Conservation (phyloP, 768 basidiomycete genomes). For the Gloeostereum incarnatum region DNA sequence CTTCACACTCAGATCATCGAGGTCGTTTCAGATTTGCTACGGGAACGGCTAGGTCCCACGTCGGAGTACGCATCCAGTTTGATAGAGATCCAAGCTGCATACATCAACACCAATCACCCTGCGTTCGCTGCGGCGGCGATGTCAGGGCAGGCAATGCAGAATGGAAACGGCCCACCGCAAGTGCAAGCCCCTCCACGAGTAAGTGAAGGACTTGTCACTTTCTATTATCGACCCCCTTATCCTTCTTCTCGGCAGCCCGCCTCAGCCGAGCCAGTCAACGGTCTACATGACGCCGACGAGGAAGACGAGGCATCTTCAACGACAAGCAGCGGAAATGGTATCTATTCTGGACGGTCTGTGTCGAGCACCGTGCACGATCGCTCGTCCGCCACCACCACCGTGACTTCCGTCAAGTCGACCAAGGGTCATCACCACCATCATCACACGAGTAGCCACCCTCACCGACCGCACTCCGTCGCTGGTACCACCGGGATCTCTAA, state of each 20-base stretch:
- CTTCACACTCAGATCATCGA: conserved; percentile 92
- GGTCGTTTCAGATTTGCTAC: conserved; percentile 90
- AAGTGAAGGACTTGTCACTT: conserved; percentile 15
- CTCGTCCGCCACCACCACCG: conserved; percentile 26
- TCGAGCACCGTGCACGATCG: conserved; percentile 76
- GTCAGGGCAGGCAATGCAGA: conserved; percentile 32
- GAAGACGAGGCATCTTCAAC: conserved; percentile 49
- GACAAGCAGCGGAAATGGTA: too few species aligned
- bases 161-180: conserved; percentile 25
- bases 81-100: conserved; percentile 95
- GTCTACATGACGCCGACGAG: conserved; percentile 55
- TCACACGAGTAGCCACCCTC: conserved; percentile 23
- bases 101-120: conserved; percentile 99
- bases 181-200: conserved; percentile 44
- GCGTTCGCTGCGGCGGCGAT: conserved; percentile 72
- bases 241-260: conserved; percentile 36
- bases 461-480: conserved; percentile 24
- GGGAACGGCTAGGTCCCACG: conserved; percentile 93
- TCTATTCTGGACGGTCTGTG: conserved; percentile 54
- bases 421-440: conserved; percentile 12
- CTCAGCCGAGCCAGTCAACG: conserved; percentile 55
- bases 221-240: conserved; percentile 5
- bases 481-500: conserved; percentile 24
- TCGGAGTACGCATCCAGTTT: conserved; percentile 94
- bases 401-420: conserved; percentile 20